Percentiles rank a stretch among this genome's conserved stretches.
Evolutionary conservation across 139 green algal genomes (phyloP).

Genomic region (Mesotaenium endlicherianum): DNA sequence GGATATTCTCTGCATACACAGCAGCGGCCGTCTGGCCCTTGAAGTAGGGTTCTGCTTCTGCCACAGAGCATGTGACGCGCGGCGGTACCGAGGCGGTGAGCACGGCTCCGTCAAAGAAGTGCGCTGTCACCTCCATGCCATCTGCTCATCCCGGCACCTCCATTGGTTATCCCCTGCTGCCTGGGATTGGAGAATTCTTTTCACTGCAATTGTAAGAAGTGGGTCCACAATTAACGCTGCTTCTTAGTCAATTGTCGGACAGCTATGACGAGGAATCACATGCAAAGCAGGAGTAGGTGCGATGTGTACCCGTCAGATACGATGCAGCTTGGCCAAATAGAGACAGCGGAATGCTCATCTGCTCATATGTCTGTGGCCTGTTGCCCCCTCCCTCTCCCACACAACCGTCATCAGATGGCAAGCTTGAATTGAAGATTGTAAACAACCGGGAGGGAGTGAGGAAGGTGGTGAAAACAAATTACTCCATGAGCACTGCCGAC

Average conservation of each 20-base stretch:
- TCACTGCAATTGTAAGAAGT: no score
- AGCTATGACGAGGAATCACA: no score
- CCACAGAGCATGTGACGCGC: slow-evolving; percentile 5
- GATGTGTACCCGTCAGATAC: slow-evolving; percentile 1
- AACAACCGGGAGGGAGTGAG: background rate
- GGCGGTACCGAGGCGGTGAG: slow-evolving; percentile 17
- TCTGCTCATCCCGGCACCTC: no score
- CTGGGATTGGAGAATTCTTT: no score
- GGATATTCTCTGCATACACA: background rate
- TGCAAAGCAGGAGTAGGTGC: no score
- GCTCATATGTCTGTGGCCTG: slow-evolving; percentile 18
- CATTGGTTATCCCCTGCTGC: no score
- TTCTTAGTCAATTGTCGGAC: no score
- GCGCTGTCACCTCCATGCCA: slow-evolving; percentile 31
- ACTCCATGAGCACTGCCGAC: slow-evolving; percentile 5
- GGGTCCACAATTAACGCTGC: no score
- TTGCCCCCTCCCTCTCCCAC: no score
- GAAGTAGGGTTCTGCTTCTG: slow-evolving; percentile 35
- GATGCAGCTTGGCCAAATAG: slow-evolving; percentile 4
- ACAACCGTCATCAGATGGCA: no score
- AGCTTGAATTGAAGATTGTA: background rate
- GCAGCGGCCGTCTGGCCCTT: slow-evolving; percentile 25
- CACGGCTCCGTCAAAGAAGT: slow-evolving; percentile 10
- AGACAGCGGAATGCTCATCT: background rate
- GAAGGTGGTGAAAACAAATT: background rate